Percentiles rank a stretch among this genome's conserved stretches.
Evolutionary conservation across 768 basidiomycete species (phyloP).

Genomic region (Amanita muscaria): DNA sequence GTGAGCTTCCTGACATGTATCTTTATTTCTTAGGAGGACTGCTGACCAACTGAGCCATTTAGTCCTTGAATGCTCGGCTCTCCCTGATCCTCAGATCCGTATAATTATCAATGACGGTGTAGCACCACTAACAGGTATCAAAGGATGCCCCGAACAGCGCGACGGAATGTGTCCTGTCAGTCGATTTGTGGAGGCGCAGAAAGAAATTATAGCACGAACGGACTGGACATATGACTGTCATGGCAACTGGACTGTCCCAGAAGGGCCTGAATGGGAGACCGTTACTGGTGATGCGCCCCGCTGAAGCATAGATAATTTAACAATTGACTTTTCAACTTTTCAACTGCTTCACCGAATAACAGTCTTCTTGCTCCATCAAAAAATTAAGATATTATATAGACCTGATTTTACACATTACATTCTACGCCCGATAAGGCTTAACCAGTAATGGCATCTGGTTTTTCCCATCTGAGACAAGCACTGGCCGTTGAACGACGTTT

Average conservation of each 20-base stretch:
- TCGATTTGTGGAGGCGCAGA: slow-evolving; percentile 62
- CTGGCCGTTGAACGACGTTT: slow-evolving; percentile 34
- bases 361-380: too few relatives aligned
- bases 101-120: slow-evolving; percentile 86
- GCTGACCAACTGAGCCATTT: too few relatives aligned
- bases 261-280: slow-evolving; percentile 63
- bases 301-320: too few relatives aligned
- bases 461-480: slow-evolving; percentile 33
- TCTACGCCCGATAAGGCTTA: slow-evolving; percentile 17
- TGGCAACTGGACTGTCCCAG: slow-evolving; percentile 67
- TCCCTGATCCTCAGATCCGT: slow-evolving; percentile 54
- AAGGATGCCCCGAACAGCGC: slow-evolving; percentile 60
- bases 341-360: too few relatives aligned
- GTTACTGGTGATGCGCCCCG: slow-evolving; percentile 59
- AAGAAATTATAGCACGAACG: slow-evolving; percentile 51
- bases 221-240: slow-evolving; percentile 73
- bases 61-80: slow-evolving; percentile 58
- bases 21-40: background rate
- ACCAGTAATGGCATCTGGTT: slow-evolving; percentile 41
- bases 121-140: slow-evolving; percentile 68
- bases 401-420: background rate
- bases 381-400: too few relatives aligned
- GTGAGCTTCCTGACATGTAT: slow-evolving; percentile 31
- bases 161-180: slow-evolving; percentile 74
- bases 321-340: too few relatives aligned